Evolutionary conservation across 1,139 yeast species (phyloP), one percentile per base, ranked within the genome.

Genomic region (Eremothecium sinecaudum): DNA sequence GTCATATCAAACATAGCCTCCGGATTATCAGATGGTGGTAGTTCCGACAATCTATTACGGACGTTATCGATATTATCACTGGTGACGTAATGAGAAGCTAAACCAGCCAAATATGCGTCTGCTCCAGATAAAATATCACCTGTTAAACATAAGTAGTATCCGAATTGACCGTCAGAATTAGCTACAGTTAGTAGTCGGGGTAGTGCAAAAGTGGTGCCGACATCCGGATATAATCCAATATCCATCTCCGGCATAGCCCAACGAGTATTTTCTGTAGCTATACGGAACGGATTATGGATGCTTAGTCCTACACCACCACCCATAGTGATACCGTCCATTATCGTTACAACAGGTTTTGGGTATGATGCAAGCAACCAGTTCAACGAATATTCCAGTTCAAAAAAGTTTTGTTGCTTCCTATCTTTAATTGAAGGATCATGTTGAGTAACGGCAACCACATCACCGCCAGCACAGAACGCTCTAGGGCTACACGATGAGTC

Each of bases 231-330:
- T 58, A 87, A 84, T 0, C 99, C 99, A 56, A 92, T 90, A 50
- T 83, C 90, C 69, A 92, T 80, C 60, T 90, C 98, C 4, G 98
- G 98, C 98, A 90, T 92, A 41, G 97, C 94, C 62, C 87, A 73
- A 53, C 78, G 71, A 13, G 97, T 87, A 51, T 73, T 72, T 51
- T 90, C 97, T 24, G 95, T 83, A 9, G 92, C 93, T 32, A 90
- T 67, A 54, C 98, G 73, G 67, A 87, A 87, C 2, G 96, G 93
- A n/a, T 87, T 81, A 59, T 92, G 97, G 28, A 83, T 79, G 0
- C 90, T 70, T 37, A 90, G 65, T 3, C 98, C 98, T 28, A 84
- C 94, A 48, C 98, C 98, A 35, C 98, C 98, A 37, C 98, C 98
- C 95, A 90, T 84, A 24, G 92, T 84, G 50, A 90, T 84, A 19